These are phyloP conservation scores for Mycotypha africana DNA, from an alignment of 371 early-diverging fungal species.

Conservation along the genomic window DNA sequence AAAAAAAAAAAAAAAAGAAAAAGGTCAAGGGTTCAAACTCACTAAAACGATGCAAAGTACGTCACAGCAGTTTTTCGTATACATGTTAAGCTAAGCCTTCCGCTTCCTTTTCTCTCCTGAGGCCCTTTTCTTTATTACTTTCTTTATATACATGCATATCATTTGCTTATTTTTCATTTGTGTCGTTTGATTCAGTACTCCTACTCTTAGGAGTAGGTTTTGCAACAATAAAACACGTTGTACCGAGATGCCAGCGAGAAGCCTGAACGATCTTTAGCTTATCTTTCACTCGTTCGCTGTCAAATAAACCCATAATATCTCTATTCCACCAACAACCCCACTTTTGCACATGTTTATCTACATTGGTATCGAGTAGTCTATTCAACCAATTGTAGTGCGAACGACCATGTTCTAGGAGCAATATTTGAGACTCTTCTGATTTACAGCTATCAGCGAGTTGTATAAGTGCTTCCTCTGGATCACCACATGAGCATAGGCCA, in stretches of 20 bases:
- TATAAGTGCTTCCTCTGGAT: slow-evolving; percentile 62
- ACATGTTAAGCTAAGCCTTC: slow-evolving; percentile 7
- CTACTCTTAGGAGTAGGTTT: slow-evolving; percentile 28
- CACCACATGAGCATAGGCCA: slow-evolving; percentile 70
- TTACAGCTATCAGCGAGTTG: slow-evolving; percentile 62
- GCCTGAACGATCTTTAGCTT: slow-evolving; percentile 54
- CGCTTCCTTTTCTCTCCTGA: too few species aligned
- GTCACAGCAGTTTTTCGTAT: too few species aligned
- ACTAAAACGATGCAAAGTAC: background rate
- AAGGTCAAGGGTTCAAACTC: slow-evolving; percentile 7
- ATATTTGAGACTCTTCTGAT: slow-evolving; percentile 50
- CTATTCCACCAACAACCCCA: slow-evolving; percentile 92
- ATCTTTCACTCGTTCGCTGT: slow-evolving; percentile 44
- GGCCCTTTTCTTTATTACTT: too few species aligned
- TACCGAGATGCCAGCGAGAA: slow-evolving; percentile 75
- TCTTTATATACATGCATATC: too few species aligned
- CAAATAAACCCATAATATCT: slow-evolving; percentile 64
- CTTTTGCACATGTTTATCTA: slow-evolving; percentile 63
- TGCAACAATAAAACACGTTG: slow-evolving; percentile 67
- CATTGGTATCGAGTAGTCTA: slow-evolving; percentile 60
- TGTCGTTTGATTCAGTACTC: background rate
- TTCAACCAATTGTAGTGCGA: slow-evolving; percentile 63
- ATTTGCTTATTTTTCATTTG: background rate
- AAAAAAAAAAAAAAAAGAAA: slow-evolving; percentile 14
- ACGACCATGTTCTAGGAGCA: slow-evolving; percentile 79